Conservation (phyloP, 129 eudicot species). For the Artemisia argyi region DNA sequence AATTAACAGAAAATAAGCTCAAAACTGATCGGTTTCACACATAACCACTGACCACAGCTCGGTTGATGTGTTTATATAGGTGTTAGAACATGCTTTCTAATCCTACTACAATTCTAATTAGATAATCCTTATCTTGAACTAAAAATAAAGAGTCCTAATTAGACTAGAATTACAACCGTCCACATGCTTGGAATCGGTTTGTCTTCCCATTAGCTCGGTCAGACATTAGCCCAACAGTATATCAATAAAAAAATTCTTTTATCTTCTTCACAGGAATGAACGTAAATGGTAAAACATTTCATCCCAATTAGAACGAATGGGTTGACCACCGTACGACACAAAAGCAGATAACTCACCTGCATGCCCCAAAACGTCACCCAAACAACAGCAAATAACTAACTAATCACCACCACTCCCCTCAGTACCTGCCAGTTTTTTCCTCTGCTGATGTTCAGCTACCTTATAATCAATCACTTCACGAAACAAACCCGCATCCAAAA, state of each 20-base stretch:
- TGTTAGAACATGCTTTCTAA: too few species aligned
- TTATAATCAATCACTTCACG: conserved; percentile 81
- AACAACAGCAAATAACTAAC: conserved; percentile 1
- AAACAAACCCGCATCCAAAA: conserved; percentile 65
- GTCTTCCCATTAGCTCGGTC: too few species aligned
- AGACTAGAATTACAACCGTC: too few species aligned
- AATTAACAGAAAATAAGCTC: too few species aligned
- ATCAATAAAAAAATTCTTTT: conserved; percentile 16
- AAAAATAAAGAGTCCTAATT: too few species aligned
- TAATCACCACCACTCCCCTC: conserved; percentile 25
- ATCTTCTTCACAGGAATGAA: conserved; percentile 4
- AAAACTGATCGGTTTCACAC: too few species aligned
- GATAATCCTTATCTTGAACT: too few species aligned
- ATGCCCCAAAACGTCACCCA: conserved; percentile 27
- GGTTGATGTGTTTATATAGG: too few species aligned
- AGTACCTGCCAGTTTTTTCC: conserved; percentile 26
- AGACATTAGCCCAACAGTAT: too few species aligned
- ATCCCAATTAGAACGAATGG: conserved; percentile 17
- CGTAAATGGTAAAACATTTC: not conserved
- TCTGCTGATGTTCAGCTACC: not conserved
- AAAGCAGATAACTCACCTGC: conserved; percentile 37
- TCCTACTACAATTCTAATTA: too few species aligned
- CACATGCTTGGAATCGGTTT: too few species aligned
- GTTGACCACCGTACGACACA: conserved; percentile 23
- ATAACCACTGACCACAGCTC: too few species aligned